These are phyloP conservation scores for Linnemannia exigua DNA, from an alignment of 192 early-diverging fungal genomes.

Conservation along the genomic window DNA sequence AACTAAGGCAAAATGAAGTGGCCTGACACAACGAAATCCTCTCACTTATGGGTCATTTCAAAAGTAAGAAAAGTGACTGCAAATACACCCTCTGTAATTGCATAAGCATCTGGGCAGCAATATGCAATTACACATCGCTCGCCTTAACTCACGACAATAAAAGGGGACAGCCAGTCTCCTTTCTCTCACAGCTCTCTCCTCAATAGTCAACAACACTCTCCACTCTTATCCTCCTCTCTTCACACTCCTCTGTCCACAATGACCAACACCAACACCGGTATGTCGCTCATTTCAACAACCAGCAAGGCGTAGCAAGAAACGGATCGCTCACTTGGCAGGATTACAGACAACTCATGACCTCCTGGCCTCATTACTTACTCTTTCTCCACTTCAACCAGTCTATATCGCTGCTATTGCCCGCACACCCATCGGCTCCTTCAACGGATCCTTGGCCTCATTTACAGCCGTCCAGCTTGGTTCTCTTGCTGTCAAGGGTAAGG, in stretches of 20 bases:
- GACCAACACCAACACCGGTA: constrained; percentile 41
- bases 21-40: constrained; percentile 5
- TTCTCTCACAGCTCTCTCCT: background rate
- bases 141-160: background rate
- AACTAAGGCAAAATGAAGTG: constrained; percentile 6
- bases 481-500: constrained; percentile 86
- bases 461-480: constrained; percentile 88
- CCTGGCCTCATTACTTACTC: background rate
- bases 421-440: constrained; percentile 94
- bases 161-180: background rate
- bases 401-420: constrained; percentile 93
- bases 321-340: background rate
- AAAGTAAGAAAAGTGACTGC: background rate
- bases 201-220: background rate
- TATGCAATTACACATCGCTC: background rate
- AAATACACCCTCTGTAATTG: background rate
- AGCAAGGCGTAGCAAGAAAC: background rate
- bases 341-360: background rate
- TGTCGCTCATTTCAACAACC: background rate
- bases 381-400: constrained; percentile 64
- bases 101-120: background rate
- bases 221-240: background rate
- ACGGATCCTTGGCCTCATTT: constrained; percentile 88
- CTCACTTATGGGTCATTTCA: background rate
- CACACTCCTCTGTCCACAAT: constrained; percentile 11